Evolutionary conservation across 352 stramenopile species (phyloP).

Genomic region (Phytophthora uliginosa): DNA sequence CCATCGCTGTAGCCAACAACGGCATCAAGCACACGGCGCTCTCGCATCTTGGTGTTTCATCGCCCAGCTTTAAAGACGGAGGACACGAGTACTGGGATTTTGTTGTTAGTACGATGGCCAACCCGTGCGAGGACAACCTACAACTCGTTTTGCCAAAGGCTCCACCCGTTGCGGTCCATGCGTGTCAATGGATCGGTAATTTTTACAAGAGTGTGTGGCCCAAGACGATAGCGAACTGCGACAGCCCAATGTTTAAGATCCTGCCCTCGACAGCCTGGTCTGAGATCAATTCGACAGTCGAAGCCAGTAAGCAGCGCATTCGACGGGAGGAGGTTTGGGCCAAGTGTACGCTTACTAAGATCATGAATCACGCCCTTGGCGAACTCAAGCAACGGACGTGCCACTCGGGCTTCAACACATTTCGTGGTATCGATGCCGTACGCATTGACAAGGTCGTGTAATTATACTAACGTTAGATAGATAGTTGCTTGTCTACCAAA

Average conservation of each 20-base stretch:
- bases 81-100: constrained; percentile 1
- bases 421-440: neutral
- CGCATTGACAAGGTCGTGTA: too few relatives aligned
- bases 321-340: neutral
- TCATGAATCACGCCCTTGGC: neutral
- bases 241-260: neutral
- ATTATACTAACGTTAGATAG: too few relatives aligned
- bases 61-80: neutral
- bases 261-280: neutral
- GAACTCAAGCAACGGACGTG: neutral
- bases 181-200: neutral
- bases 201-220: neutral
- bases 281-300: neutral
- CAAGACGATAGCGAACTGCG: neutral
- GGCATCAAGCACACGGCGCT: neutral
- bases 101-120: neutral
- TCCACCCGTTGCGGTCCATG: neutral
- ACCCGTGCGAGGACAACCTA: neutral
- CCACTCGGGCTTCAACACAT: neutral
- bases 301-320: neutral
- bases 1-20: neutral
- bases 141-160: neutral
- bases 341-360: neutral
- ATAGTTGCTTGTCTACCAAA: too few relatives aligned
- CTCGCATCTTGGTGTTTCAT: neutral